Percentiles rank a stretch among this genome's conserved stretches.
These are phyloP conservation scores for Fusarium sarcochroum DNA, from an alignment of 2,329 filamentous ascomycete genomes.

Conservation along the genomic window DNA sequence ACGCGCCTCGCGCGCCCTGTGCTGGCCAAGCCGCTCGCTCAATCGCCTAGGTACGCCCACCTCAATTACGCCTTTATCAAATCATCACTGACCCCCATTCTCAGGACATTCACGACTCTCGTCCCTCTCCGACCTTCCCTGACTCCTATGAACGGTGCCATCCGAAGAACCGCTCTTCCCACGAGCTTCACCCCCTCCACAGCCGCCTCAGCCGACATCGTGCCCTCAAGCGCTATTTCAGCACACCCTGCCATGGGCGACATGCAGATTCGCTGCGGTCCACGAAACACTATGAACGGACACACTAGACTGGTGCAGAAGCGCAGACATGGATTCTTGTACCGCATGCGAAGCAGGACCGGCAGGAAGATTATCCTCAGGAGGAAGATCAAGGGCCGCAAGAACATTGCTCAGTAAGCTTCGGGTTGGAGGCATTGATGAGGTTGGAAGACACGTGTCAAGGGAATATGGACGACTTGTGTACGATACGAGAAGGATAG, in stretches of 20 bases:
- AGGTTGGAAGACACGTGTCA: slow-evolving; percentile 12
- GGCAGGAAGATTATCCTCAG: slow-evolving; percentile 68
- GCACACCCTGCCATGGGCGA: slow-evolving; percentile 66
- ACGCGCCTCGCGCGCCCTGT: slow-evolving; percentile 51
- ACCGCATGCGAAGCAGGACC: slow-evolving; percentile 63
- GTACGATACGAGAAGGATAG: slow-evolving; percentile 44
- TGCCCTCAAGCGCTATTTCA: slow-evolving; percentile 63
- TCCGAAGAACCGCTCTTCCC: slow-evolving; percentile 51
- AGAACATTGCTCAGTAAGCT: slow-evolving; percentile 50
- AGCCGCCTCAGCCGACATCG: slow-evolving; percentile 58
- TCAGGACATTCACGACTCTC: slow-evolving; percentile 64
- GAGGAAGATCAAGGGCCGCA: slow-evolving; percentile 67
- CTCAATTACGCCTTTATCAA: not conserved
- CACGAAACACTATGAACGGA: slow-evolving; percentile 69
- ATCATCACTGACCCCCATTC: slow-evolving; percentile 13
- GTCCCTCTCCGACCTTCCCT: slow-evolving; percentile 65
- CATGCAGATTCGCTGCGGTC: slow-evolving; percentile 70
- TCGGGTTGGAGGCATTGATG: slow-evolving; percentile 1
- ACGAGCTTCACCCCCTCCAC: slow-evolving; percentile 51
- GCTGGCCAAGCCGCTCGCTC: slow-evolving; percentile 44
- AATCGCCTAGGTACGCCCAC: slow-evolving; percentile 44
- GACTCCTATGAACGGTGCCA: slow-evolving; percentile 49
- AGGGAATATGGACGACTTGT: slow-evolving; percentile 24
- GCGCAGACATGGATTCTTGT: slow-evolving; percentile 70
- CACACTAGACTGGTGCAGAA: slow-evolving; percentile 70